Base-by-base conservation (phyloP, 306 rosid genomes). In the Vigna unguiculata region DNA sequence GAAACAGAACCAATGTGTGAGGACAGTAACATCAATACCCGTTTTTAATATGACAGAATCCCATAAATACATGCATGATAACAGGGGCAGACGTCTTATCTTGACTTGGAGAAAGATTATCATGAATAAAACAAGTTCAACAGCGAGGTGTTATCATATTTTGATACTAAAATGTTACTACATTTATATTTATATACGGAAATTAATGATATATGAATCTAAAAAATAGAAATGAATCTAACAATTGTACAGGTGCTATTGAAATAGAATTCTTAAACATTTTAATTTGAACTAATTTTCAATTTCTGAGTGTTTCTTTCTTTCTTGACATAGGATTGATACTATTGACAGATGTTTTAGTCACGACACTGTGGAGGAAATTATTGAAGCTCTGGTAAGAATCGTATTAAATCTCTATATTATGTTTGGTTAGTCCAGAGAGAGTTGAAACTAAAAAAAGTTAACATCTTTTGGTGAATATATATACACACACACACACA, bases 281-380 rank as follows among this genome's bases (percentile, higher is more conserved):
- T 36, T 8, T 10, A 36, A 63, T 17, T 19, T 17, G 30, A 36
- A 62, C 25, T 47, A 14, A 21, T 79, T 59, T 64, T 64, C 77
- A 41, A 25, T 77, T 63, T 75, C 73, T 69, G 32, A 72, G 15
- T 55, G 63, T 78, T 74, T 24, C 54, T 17, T 28, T 49, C 36
- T 32, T 34, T 75, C 60, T 72, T 78, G 66, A 71, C 80, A 17
- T 88, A 92, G 99, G 91, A 83, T 89, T 66, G 93, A 89, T 48
- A 78, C 65, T 34, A 87, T 90, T 52, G 96, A 89, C 80, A 86
- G 72, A 78, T 95, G 97, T 76, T 95, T 95, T 82, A 25, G 93
- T 87, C 92, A 84, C 14, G 99, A 95, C 81, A 85, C 99, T 1
- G 83, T 95, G 55, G 99, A 92, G 85, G 97, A 92, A 91, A 92